Base-by-base conservation (phyloP, 2,329 filamentous ascomycete genomes). In the Cercospora sojina region DNA sequence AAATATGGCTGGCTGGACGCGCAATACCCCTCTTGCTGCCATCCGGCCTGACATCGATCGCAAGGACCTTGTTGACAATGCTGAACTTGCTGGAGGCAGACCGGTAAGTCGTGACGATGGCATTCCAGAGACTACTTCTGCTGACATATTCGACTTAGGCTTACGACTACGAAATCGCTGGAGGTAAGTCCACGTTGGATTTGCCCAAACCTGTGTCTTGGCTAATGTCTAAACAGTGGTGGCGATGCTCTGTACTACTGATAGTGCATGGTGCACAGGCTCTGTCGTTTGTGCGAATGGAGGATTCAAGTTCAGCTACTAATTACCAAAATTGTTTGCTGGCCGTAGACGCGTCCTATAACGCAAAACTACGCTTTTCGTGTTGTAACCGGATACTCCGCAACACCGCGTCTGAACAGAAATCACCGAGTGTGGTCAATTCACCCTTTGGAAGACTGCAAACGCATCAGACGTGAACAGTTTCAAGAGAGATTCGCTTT, bases 271-370 rank as follows among this genome's bases (percentile, higher is more conserved):
- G 91, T 77, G 87, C 74, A 95, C 91, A 0, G 91, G 91, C 1
- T 90, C 89, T 77, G 89, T 93, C 25, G 86, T 95, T 3, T 91
- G 89, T 79, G 90, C 91, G 7, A 94, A 94, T 75, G 91, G 91
- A 1, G 91, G 91, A 6, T 88, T 92, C 86, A 84, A 83, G 67
- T 86, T 88, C 79, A 82, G 79, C 74, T 69, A 68, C 51, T 75
- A 69, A 60, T 57, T 12, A 38, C 6, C 35, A 38, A n/a, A 38
- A 38, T 16, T 5, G 16, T 6, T 38, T 16, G 35, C 35, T 5
- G 6, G 35, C 35, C 35, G 35, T 38, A n/a, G 35, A 38, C 5
- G 8, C 5, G 35, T 6, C n/a, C 35, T 38, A 5, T 13, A 38
- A 13, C 5, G 35, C 35, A 38, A 4, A 6, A 16, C 35, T 38